Conservation (phyloP, 148 eudicot species). For the Rhododendron ferrugineum region DNA sequence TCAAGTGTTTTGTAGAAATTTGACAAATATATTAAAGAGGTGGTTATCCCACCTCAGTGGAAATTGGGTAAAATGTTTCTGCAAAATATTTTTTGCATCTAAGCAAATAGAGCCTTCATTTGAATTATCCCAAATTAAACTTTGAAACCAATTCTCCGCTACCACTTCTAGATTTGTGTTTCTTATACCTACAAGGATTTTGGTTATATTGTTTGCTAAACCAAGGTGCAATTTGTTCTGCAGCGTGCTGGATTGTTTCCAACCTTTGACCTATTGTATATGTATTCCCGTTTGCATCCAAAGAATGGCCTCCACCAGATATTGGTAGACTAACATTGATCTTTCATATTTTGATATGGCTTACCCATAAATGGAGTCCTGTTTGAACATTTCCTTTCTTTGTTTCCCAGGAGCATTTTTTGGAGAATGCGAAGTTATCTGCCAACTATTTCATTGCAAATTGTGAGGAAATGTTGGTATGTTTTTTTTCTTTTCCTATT, state of each 20-base stretch:
- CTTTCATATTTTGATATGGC: slow-evolving; percentile 3
- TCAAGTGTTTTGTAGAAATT: background rate
- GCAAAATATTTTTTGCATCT: background rate
- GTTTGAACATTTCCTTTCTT: background rate
- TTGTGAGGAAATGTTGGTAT: slow-evolving; percentile 82
- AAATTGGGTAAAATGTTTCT: background rate
- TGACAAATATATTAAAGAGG: background rate
- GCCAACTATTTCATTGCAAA: slow-evolving; percentile 64
- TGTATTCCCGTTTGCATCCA: slow-evolving; percentile 74
- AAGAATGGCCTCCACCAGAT: slow-evolving; percentile 54
- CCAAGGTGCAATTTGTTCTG: slow-evolving; percentile 3
- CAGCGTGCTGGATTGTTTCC: slow-evolving; percentile 96
- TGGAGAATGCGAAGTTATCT: slow-evolving; percentile 73
- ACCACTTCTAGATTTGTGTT: background rate
- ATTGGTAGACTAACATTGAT: slow-evolving; percentile 42
- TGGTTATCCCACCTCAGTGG: background rate
- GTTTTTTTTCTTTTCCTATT: background rate
- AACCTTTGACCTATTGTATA: slow-evolving; percentile 65
- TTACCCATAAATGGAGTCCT: background rate
- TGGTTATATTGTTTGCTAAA: slow-evolving; percentile 11
- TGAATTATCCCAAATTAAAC: background rate
- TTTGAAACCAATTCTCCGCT: background rate
- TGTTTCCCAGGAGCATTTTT: slow-evolving; percentile 69
- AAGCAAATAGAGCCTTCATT: background rate
- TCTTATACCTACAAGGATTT: slow-evolving; percentile 4